Conservation (phyloP, 225 moss, liverwort and hornwort genomes). For the Sphagnum tenellum region DNA sequence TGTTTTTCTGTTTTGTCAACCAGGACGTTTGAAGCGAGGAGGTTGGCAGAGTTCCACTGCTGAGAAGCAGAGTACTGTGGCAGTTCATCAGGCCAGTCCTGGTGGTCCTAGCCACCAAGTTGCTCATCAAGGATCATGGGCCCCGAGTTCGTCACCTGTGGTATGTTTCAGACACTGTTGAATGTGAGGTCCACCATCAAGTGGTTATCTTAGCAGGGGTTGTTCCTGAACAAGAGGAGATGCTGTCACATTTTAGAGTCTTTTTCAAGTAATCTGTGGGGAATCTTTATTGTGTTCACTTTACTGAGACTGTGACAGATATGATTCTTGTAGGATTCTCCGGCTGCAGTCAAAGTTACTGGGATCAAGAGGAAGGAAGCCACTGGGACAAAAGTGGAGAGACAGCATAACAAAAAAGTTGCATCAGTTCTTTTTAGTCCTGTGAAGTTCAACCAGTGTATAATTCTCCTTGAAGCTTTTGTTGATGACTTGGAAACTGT, state of each 20-base stretch:
- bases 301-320: neutral
- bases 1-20: neutral
- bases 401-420: constrained; percentile 17
- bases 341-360: constrained; percentile 14
- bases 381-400: constrained; percentile 22
- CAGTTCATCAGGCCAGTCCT: constrained; percentile 15
- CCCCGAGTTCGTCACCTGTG: constrained; percentile 11
- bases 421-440: constrained; percentile 19
- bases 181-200: no score
- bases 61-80: constrained; percentile 29
- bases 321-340: constrained; percentile 25
- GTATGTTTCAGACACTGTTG: constrained; percentile 8
- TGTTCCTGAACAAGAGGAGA: no score
- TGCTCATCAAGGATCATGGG: constrained; percentile 16
- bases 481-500: constrained; percentile 3
- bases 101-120: constrained; percentile 15
- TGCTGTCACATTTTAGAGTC: no score
- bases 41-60: constrained; percentile 35
- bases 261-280: no score
- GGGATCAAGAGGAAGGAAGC: constrained; percentile 36
- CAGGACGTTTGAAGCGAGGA: constrained; percentile 30
- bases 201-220: no score
- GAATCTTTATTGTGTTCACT: neutral
- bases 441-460: constrained; percentile 29
- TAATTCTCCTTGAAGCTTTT: constrained; percentile 1